Evolutionary conservation across 768 basidiomycete species (phyloP), one percentile per base, ranked within the genome.

Genomic region (Favolaschia claudopus): DNA sequence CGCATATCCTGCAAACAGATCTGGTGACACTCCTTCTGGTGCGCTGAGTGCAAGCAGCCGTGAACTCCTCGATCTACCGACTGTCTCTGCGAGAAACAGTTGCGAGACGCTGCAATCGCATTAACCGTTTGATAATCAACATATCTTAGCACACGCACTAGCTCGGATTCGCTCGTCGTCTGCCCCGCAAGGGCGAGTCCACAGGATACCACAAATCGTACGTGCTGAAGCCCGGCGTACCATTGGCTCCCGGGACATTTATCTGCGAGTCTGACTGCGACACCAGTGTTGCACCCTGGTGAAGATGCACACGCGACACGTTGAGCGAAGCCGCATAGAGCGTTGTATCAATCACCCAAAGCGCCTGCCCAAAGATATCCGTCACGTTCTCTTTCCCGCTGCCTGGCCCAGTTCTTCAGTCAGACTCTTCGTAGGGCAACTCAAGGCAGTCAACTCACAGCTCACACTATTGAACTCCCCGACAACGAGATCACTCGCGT

Each of bases 301-400:
- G 75, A 14, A 72, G 61, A 48, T 74, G 31, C 34, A 62, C n/a
- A 62, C 72, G 27, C 65, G 64, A 60, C 70, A 74, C 32, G 72
- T 54, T 24, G 25, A 73, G 56, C 12, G 75, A 67, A 65, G 40
- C 44, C 24, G 39, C 29, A 14, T 34, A 25, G 20, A 46, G 34
- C 24, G 40, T 57, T 33, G 39, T 36, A 19, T 65, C 50, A 50
- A 54, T 50, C 19, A 55, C 47, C 49, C 29, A 55, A 9, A 75
- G 60, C 0, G 72, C 72, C 47, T 74, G 73, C 19, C 71, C 75
- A 40, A 72, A 76, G 3, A 72, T 74, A 44, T 76, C 64, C 19
- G 74, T 72, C 22, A 76, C 72, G 46, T 74, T 74, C 44, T 70
- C 46, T 53, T 73, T 74, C 5, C 75, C 74, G 20, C 72, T 73